Evolutionary conservation across 441 rosid species (phyloP).

Genomic region (Macaranga tanarius): DNA sequence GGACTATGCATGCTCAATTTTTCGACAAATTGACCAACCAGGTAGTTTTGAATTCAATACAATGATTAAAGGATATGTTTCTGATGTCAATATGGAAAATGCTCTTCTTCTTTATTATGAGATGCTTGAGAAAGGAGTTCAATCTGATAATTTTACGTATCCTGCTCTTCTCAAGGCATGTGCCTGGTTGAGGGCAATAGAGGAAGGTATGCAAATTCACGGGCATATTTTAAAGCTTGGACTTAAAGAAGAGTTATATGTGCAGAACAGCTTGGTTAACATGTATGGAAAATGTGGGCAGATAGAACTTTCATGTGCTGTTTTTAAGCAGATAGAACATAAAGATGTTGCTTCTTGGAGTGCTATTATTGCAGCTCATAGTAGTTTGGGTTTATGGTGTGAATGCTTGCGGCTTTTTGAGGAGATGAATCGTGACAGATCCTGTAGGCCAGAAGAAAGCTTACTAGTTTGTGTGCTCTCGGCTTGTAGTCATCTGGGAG

Average conservation of each 20-base stretch:
- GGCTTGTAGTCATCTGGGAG: slow-evolving; percentile 59
- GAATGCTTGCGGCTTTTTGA: slow-evolving; percentile 47
- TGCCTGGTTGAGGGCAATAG: slow-evolving; percentile 37
- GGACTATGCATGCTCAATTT: slow-evolving; percentile 61
- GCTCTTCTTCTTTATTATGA: slow-evolving; percentile 47
- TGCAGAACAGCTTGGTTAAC: slow-evolving; percentile 41
- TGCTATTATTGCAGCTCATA: slow-evolving; percentile 54
- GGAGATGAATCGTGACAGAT: slow-evolving; percentile 38
- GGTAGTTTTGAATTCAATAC: slow-evolving; percentile 57
- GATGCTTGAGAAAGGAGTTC: slow-evolving; percentile 54
- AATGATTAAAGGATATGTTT: slow-evolving; percentile 59
- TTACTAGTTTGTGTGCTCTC: slow-evolving; percentile 58
- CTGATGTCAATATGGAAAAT: slow-evolving; percentile 37
- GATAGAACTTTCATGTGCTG: slow-evolving; percentile 26
- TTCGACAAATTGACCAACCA: slow-evolving; percentile 49
- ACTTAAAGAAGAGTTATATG: slow-evolving; percentile 35
- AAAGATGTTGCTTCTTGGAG: slow-evolving; percentile 73
- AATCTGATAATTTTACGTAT: slow-evolving; percentile 66
- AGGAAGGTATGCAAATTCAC: slow-evolving; percentile 51
- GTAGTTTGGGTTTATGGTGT: slow-evolving; percentile 31
- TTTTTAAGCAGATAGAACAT: slow-evolving; percentile 50
- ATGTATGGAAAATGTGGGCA: slow-evolving; percentile 44
- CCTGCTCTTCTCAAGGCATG: slow-evolving; percentile 64
- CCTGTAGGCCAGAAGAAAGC: slow-evolving; percentile 60
- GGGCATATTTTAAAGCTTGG: slow-evolving; percentile 37